phyloP scores from a whole-genome alignment of 129 eudicot species.

The Ambrosia artemisiifolia region DNA sequence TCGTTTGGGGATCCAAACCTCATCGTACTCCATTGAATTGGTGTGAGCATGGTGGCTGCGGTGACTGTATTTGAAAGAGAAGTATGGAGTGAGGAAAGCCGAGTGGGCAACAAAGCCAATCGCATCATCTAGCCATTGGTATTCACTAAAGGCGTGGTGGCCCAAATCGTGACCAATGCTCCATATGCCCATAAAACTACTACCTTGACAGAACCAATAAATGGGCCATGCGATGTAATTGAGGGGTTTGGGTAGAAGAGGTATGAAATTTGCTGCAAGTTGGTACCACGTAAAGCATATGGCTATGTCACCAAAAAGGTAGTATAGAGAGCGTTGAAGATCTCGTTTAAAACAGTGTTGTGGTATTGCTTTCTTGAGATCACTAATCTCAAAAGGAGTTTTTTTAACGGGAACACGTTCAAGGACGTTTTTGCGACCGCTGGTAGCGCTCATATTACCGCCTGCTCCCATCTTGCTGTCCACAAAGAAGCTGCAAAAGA shows the following conservation, averaged over 20 bases:
- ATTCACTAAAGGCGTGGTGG: constrained; percentile 21
- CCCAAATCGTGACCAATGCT: constrained; percentile 30
- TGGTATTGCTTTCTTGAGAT: constrained; percentile 31
- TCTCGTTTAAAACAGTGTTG: constrained; percentile 28
- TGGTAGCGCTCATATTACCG: constrained; percentile 11
- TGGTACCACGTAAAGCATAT: constrained; percentile 28
- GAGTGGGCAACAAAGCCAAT: constrained; percentile 48
- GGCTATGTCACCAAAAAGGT: constrained; percentile 25
- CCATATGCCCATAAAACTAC: constrained; percentile 33
- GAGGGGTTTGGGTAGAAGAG: constrained; percentile 27
- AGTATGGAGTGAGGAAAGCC: constrained; percentile 45
- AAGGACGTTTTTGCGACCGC: constrained; percentile 7
- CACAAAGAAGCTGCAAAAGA: constrained; percentile 9
- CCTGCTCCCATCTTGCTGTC: constrained; percentile 21
- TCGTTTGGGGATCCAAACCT: constrained; percentile 52
- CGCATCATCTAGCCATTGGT: constrained; percentile 24
- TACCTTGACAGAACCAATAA: constrained; percentile 33
- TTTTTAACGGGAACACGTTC: constrained; percentile 22
- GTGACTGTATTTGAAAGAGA: constrained; percentile 57
- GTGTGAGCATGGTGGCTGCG: constrained; percentile 63
- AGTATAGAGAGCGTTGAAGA: constrained; percentile 21
- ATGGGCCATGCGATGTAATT: constrained; percentile 31
- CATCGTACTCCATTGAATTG: constrained; percentile 50
- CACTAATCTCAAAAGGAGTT: constrained; percentile 28
- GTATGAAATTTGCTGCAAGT: constrained; percentile 21